A percentile compares a stretch with the other conserved stretches of the same genome.
These are phyloP conservation scores for Penicillium chermesinum DNA, from an alignment of 495 filamentous ascomycete genomes.

Conservation along the genomic window DNA sequence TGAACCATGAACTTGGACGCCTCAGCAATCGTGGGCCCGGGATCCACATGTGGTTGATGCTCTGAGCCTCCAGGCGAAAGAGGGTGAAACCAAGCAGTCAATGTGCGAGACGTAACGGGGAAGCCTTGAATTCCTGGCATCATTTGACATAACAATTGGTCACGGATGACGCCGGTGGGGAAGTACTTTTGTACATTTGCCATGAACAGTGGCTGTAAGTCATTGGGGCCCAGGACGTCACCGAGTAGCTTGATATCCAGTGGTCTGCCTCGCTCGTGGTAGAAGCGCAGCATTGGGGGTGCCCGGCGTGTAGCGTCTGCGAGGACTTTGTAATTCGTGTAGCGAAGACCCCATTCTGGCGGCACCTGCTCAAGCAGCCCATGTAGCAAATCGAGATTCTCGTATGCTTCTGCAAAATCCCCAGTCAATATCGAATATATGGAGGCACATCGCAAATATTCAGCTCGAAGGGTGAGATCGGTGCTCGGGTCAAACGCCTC, in stretches of 20 bases:
- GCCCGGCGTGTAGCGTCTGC: conserved; percentile 21
- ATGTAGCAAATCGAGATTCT: conserved; percentile 6
- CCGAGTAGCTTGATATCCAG: conserved; percentile 7
- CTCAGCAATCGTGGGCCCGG: not conserved
- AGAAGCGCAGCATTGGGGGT: conserved; percentile 17
- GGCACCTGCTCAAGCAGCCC: conserved; percentile 8
- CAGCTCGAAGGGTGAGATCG: conserved; percentile 8
- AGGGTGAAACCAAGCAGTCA: conserved; percentile 6
- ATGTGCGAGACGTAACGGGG: not conserved
- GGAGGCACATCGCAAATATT: conserved; percentile 18
- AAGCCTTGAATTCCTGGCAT: not conserved
- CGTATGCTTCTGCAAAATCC: conserved; percentile 18
- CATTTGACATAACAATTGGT: conserved; percentile 5
- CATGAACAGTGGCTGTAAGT: conserved; percentile 9
- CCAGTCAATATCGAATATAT: conserved; percentile 15
- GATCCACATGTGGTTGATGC: not conserved
- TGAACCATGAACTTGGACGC: not conserved
- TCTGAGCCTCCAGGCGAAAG: not conserved
- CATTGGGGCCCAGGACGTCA: conserved; percentile 11
- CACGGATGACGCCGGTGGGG: conserved; percentile 1
- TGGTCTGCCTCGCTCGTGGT: conserved; percentile 17
- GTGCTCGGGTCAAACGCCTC: not conserved
- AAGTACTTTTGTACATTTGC: conserved; percentile 5
- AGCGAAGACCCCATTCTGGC: conserved; percentile 23
- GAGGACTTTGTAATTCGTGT: conserved; percentile 16